Base-by-base conservation (phyloP, 805 yeast species). In the Schizosaccharomyces pombe region DNA sequence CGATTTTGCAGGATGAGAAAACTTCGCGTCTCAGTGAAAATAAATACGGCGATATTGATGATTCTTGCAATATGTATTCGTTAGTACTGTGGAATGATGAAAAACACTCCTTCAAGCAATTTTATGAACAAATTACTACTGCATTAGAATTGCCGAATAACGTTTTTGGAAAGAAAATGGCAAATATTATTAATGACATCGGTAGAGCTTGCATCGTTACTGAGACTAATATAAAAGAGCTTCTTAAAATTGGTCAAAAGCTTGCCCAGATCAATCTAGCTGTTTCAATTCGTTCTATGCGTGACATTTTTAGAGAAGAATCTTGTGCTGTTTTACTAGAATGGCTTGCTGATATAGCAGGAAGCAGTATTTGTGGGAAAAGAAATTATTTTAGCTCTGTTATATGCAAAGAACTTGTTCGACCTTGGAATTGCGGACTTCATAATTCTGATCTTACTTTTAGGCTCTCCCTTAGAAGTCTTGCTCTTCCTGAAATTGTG, bases 261-360 rank as follows among this genome's bases (percentile, higher is more conserved):
- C 30, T 43, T 8, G 28, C 49, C 9, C 67, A 77, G 0, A 79
- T 85, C 0, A 86, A 86, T 0, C 68, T 83, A 19, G 74, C 80
- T 1, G 73, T 80, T 1, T 74, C 83, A 52, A 78, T 85, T 14
- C 68, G 85, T 55, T 75, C 79, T 54, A 70, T 76, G 16, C 68
- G 86, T 56, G 94, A 85, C 61, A 68, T 75, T 5, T 80, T 83
- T 62, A 69, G 91, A 54, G 94, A 85, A 62, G 87, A 82, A 56
- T 78, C 82, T 83, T 79, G 82, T 59, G 79, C 75, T 47, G 85
- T 80, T 57, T 76, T 85, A 19, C 63, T 82, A 5, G 60, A 63
- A n/a, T 82, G 91, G 86, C 62, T 85, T 4, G 64, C 67, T 29
- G 80, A 77, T 40, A 64, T 85, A 29, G 69, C 80, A 0, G 72